phyloP scores from a whole-genome alignment of 148 eudicot species.

The Rhododendron vialii region DNA sequence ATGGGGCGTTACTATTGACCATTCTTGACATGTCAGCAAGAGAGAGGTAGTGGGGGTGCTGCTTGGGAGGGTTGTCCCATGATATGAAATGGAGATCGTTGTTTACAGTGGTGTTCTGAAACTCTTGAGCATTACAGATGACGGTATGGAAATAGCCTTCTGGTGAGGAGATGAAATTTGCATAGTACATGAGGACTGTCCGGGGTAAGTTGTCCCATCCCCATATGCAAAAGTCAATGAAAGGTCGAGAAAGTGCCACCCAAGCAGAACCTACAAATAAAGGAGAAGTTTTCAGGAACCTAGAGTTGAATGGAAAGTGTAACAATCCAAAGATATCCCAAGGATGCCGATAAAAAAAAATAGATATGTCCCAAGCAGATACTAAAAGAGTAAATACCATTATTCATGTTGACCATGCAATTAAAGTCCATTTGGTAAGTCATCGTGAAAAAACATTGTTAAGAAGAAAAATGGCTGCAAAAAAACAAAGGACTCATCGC shows the following conservation, averaged over 20 bases:
- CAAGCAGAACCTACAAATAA: slow-evolving; percentile 82
- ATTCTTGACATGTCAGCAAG: slow-evolving; percentile 45
- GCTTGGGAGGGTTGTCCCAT: slow-evolving; percentile 79
- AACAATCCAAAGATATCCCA: background rate
- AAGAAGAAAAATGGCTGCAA: background rate
- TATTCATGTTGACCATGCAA: background rate
- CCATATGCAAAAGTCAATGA: slow-evolving; percentile 71
- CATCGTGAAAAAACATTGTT: background rate
- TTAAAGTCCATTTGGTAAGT: background rate
- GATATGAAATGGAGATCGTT: slow-evolving; percentile 83
- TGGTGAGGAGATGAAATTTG: slow-evolving; percentile 84
- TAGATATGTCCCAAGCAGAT: background rate
- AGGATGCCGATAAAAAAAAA: no score
- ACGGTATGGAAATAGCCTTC: slow-evolving; percentile 91
- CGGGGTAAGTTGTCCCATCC: slow-evolving; percentile 96
- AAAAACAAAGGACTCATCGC: background rate
- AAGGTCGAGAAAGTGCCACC: slow-evolving; percentile 74
- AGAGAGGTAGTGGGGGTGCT: slow-evolving; percentile 67
- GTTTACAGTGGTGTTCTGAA: slow-evolving; percentile 48
- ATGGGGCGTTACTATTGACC: slow-evolving; percentile 62
- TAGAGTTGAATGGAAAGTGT: background rate
- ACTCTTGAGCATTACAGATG: slow-evolving; percentile 70
- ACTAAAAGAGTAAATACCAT: background rate
- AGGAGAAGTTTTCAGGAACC: background rate
- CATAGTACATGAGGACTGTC: slow-evolving; percentile 76